Evolutionary conservation across 176 grass and related monocot species (phyloP).

Genomic region (Oryza australiensis): DNA sequence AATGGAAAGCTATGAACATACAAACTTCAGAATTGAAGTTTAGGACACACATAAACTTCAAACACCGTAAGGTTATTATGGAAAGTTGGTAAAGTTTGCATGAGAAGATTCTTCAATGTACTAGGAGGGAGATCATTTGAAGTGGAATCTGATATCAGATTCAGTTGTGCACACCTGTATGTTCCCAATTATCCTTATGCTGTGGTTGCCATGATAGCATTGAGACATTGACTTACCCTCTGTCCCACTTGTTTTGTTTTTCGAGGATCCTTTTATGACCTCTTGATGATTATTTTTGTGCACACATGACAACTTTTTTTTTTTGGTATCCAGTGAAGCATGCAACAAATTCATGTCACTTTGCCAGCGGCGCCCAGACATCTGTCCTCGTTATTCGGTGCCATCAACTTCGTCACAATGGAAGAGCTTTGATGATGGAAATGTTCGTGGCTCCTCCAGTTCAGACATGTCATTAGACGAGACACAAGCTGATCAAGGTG

Average conservation of each 20-base stretch:
- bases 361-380: conserved; percentile 74
- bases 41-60: not conserved
- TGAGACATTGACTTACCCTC: conserved; percentile 10
- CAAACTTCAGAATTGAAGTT: conserved; percentile 2
- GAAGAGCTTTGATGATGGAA: conserved; percentile 67
- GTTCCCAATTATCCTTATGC: conserved; percentile 1
- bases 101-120: not conserved
- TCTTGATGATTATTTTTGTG: conserved; percentile 24
- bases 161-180: not conserved
- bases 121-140: conserved; percentile 25
- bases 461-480: conserved; percentile 99
- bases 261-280: conserved; percentile 25
- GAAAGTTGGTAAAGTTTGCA: conserved; percentile 31
- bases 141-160: conserved; percentile 7
- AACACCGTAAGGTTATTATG: not conserved
- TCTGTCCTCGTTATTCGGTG: conserved; percentile 45
- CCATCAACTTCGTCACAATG: conserved; percentile 47
- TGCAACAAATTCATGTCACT: conserved; percentile 85
- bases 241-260: conserved; percentile 14
- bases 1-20: conserved; percentile 11
- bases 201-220: conserved; percentile 7
- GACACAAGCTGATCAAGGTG: conserved; percentile 43
- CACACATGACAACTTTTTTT: conserved; percentile 37
- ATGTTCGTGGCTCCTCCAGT: conserved; percentile 68
- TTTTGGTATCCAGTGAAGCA: conserved; percentile 70